A percentile compares a stretch with the other conserved stretches of the same genome.
phyloP scores from a whole-genome alignment of 2,329 filamentous ascomycete genomes.

The Penicillium paneum region DNA sequence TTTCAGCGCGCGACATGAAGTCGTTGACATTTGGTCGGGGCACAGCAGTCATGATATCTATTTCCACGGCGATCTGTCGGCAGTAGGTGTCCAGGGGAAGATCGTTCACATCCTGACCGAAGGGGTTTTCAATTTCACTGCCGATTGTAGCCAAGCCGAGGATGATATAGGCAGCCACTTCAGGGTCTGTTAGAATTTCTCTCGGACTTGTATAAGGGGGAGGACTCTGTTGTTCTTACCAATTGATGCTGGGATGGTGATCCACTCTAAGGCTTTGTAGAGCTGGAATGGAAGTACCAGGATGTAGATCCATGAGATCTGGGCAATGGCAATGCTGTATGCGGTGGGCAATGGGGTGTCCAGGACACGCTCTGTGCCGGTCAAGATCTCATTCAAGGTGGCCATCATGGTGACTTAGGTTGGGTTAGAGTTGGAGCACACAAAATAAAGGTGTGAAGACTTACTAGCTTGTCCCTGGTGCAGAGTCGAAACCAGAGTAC shows the following conservation, averaged over 20 bases:
- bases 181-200: neutral
- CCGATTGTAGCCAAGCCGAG: conserved; percentile 73
- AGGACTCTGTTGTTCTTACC: conserved; percentile 29
- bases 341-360: conserved; percentile 79
- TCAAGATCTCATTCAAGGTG: conserved; percentile 68
- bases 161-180: conserved; percentile 72
- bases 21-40: conserved; percentile 52
- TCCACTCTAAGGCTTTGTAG: conserved; percentile 60
- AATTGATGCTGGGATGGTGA: conserved; percentile 73
- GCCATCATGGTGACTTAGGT: conserved; percentile 56
- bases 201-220: neutral
- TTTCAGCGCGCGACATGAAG: conserved; percentile 44
- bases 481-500: conserved; percentile 34
- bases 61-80: conserved; percentile 67
- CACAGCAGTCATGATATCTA: conserved; percentile 67
- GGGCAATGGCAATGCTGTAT: conserved; percentile 78
- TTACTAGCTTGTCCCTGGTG: conserved; percentile 41
- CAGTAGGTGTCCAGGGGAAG: conserved; percentile 74
- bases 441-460: conserved; percentile 8
- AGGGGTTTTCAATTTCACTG: conserved; percentile 80
- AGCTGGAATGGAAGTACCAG: conserved; percentile 80
- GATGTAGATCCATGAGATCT: conserved; percentile 84
- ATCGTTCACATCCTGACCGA: conserved; percentile 80
- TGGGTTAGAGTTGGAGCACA: conserved; percentile 4
- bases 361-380: conserved; percentile 71